phyloP scores from a whole-genome alignment of 495 filamentous ascomycete species.

The Lineolata rhizophorae region DNA sequence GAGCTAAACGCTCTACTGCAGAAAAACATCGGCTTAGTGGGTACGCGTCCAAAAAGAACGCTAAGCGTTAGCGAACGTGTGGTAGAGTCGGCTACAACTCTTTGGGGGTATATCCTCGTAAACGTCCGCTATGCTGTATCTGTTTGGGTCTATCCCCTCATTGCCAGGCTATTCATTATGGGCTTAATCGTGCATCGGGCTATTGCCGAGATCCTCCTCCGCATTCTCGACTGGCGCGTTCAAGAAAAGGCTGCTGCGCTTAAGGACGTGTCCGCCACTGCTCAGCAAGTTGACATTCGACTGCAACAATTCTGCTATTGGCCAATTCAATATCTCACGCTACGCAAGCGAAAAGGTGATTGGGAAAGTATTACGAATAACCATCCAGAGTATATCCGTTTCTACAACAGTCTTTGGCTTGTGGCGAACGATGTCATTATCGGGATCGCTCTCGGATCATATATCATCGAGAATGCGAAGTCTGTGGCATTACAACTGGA shows the following conservation, averaged over 20 bases:
- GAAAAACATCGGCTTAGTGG: conserved; percentile 66
- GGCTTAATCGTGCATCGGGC: conserved; percentile 62
- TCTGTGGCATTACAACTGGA: conserved; percentile 73
- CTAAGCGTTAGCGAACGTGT: conserved; percentile 89
- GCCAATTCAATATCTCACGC: conserved; percentile 86
- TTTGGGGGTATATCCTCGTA: conserved; percentile 52
- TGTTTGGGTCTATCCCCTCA: conserved; percentile 56
- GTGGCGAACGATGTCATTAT: conserved; percentile 98
- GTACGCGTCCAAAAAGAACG: conserved; percentile 55
- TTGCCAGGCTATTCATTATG: conserved; percentile 50
- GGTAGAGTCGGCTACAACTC: conserved; percentile 73
- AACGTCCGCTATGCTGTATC: conserved; percentile 48
- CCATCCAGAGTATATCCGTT: conserved; percentile 96
- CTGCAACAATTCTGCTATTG: conserved; percentile 98
- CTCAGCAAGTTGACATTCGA: conserved; percentile 96
- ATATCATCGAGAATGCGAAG: conserved; percentile 84
- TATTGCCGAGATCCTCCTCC: conserved; percentile 57
- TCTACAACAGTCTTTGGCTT: conserved; percentile 97
- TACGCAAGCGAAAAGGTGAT: conserved; percentile 69
- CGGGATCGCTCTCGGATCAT: conserved; percentile 84
- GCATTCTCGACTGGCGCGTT: conserved; percentile 70
- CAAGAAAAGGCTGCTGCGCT: conserved; percentile 58
- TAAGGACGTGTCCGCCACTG: conserved; percentile 90
- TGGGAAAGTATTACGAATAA: conserved; percentile 92
- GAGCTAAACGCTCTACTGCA: conserved; percentile 68